These are phyloP conservation scores for Chlamydomonas asymmetrica DNA, from an alignment of 139 green algal genomes.

Conservation along the genomic window DNA sequence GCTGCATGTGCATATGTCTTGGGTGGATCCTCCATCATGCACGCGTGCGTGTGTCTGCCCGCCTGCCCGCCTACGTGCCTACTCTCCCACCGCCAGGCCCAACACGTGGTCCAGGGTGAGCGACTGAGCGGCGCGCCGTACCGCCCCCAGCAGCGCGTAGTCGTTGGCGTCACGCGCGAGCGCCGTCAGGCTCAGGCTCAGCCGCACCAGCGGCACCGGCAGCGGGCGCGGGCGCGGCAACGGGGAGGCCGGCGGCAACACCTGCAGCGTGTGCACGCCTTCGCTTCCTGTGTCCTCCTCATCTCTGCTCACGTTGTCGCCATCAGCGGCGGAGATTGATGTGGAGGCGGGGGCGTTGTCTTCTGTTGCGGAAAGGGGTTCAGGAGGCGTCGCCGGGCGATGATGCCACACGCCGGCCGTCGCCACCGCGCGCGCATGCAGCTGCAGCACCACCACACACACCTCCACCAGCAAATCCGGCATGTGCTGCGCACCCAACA, in stretches of 20 bases:
- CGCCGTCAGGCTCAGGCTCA: slow-evolving; percentile 12
- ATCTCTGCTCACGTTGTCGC: too few species aligned
- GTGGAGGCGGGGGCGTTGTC: background rate
- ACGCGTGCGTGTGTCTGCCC: too few species aligned
- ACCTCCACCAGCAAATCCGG: slow-evolving; percentile 21
- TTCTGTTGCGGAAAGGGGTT: too few species aligned
- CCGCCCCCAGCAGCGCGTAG: background rate
- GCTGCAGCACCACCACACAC: background rate
- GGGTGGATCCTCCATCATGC: too few species aligned
- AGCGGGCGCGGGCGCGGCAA: background rate
- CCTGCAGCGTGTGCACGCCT: background rate
- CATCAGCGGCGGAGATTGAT: background rate
- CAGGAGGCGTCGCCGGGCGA: background rate
- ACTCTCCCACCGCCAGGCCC: background rate
- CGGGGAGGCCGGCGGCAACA: too few species aligned
- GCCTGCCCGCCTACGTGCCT: too few species aligned
- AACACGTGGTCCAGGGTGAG: slow-evolving; percentile 1
- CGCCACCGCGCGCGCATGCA: background rate
- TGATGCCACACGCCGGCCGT: background rate
- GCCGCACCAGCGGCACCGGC: slow-evolving; percentile 6
- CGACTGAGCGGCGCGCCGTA: slow-evolving; percentile 9
- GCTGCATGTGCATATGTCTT: too few species aligned
- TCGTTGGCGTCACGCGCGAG: slow-evolving; percentile 7
- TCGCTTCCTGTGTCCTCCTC: background rate
- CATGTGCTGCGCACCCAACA: background rate